phyloP scores from a whole-genome alignment of 768 basidiomycete genomes.

The Podaxis sp. region DNA sequence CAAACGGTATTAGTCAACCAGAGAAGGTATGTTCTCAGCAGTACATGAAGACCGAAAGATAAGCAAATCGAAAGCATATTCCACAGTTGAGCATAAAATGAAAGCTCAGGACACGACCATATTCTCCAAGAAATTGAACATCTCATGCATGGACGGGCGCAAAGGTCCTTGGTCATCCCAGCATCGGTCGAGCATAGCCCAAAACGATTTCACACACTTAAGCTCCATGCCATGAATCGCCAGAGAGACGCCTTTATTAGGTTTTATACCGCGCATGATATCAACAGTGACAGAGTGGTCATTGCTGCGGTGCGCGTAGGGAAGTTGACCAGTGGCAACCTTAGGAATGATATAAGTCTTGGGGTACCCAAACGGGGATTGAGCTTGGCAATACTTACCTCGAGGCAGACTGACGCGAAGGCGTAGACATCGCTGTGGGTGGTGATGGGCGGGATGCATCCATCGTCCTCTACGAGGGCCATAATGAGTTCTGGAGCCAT shows the following conservation, averaged over 20 bases:
- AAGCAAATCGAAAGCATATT: neutral
- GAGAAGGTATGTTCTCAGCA: neutral
- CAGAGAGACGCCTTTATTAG: conserved; percentile 32
- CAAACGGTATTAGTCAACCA: neutral
- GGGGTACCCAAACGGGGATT: neutral
- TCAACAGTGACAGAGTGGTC: conserved; percentile 57
- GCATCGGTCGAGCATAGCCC: conserved; percentile 43
- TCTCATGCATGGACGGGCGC: conserved; percentile 43
- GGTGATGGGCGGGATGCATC: conserved; percentile 40
- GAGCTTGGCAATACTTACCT: conserved; percentile 33
- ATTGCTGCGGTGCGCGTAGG: conserved; percentile 51
- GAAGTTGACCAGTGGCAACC: conserved; percentile 51
- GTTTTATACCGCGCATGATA: conserved; percentile 49
- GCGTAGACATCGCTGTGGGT: conserved; percentile 59
- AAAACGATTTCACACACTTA: conserved; percentile 32
- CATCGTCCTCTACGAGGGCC: conserved; percentile 48
- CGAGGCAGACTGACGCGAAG: conserved; percentile 57
- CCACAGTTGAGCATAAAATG: neutral
- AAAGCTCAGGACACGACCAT: conserved; percentile 14
- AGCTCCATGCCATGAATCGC: conserved; percentile 25
- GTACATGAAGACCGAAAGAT: neutral
- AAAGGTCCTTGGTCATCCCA: conserved; percentile 37
- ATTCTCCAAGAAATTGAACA: conserved; percentile 29
- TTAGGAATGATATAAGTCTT: conserved; percentile 17
- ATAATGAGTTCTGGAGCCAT: conserved; percentile 60